Conservation (phyloP, 2,329 filamentous ascomycete species). For the Cladosporium velox region DNA sequence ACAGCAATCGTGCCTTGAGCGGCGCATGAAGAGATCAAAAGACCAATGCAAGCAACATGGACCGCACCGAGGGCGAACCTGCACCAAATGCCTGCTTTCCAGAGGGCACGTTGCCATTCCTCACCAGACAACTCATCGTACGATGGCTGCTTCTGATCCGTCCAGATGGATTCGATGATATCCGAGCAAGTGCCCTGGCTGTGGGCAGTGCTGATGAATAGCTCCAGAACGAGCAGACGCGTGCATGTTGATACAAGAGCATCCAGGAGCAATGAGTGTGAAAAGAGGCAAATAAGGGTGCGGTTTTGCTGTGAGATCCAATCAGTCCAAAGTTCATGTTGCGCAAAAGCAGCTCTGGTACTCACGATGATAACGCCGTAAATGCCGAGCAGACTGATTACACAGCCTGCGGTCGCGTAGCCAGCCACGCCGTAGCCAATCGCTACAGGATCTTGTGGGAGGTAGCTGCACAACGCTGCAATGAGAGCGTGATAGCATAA, state of each 20-base stretch:
- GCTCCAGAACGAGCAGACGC: conserved; percentile 14
- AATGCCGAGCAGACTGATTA: conserved; percentile 17
- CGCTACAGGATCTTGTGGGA: conserved; percentile 12
- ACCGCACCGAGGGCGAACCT: conserved; percentile 13
- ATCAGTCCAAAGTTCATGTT: background rate
- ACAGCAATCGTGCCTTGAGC: conserved; percentile 18
- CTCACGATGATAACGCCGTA: conserved; percentile 12
- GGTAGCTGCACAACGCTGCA: conserved; percentile 13
- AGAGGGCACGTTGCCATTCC: conserved; percentile 11
- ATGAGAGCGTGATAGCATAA: conserved; percentile 17
- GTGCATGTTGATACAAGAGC: conserved; percentile 18
- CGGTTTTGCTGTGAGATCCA: conserved; percentile 5
- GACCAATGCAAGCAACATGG: conserved; percentile 13
- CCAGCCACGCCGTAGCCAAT: conserved; percentile 13
- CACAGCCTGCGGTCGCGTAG: conserved; percentile 16
- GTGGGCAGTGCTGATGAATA: conserved; percentile 18
- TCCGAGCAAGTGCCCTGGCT: conserved; percentile 18
- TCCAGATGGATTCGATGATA: conserved; percentile 19
- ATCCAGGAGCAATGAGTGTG: conserved; percentile 15
- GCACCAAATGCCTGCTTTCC: conserved; percentile 13
- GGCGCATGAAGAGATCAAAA: conserved; percentile 17
- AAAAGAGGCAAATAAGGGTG: conserved; percentile 13
- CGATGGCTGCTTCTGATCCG: conserved; percentile 17
- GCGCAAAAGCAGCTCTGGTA: background rate
- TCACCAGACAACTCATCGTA: background rate